Percentiles rank a stretch among this genome's conserved stretches.
phyloP scores from a whole-genome alignment of 1,139 yeast genomes.

The Lodderomyces theae region DNA sequence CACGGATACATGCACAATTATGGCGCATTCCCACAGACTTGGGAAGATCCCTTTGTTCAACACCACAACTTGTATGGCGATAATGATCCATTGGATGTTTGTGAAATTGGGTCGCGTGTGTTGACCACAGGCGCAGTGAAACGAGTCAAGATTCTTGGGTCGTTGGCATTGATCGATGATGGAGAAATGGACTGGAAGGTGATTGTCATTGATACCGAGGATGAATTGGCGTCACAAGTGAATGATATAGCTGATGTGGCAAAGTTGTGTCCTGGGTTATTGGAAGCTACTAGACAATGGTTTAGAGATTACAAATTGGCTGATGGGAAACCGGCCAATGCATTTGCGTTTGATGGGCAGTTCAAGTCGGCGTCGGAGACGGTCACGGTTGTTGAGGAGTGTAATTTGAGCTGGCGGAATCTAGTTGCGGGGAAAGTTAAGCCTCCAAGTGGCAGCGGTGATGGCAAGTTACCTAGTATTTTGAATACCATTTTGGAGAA shows the following conservation, averaged over 20 bases:
- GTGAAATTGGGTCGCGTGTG: slow-evolving; percentile 79
- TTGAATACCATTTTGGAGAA: slow-evolving; percentile 60
- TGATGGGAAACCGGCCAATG: slow-evolving; percentile 85
- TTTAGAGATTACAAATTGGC: slow-evolving; percentile 88
- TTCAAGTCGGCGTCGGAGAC: slow-evolving; percentile 75
- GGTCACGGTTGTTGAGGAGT: slow-evolving; percentile 65
- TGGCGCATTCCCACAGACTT: slow-evolving; percentile 93
- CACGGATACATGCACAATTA: slow-evolving; percentile 91
- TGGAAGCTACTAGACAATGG: slow-evolving; percentile 86
- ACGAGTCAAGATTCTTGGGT: slow-evolving; percentile 81
- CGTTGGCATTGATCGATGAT: slow-evolving; percentile 84
- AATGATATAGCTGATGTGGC: slow-evolving; percentile 76
- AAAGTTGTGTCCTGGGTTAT: slow-evolving; percentile 72
- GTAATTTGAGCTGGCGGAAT: slow-evolving; percentile 69
- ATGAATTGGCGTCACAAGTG: slow-evolving; percentile 71
- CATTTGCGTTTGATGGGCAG: slow-evolving; percentile 81
- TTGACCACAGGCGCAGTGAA: slow-evolving; percentile 73
- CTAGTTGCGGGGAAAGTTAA: slow-evolving; percentile 52
- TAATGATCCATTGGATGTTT: slow-evolving; percentile 87
- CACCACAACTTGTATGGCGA: slow-evolving; percentile 79
- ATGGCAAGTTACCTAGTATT: slow-evolving; percentile 47
- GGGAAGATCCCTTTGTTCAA: slow-evolving; percentile 78
- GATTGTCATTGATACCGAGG: slow-evolving; percentile 70
- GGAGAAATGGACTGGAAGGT: slow-evolving; percentile 96
- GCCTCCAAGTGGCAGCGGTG: slow-evolving; percentile 32